Conservation (phyloP, 2,329 filamentous ascomycete genomes). For the Phyllosticta ampelicida region DNA sequence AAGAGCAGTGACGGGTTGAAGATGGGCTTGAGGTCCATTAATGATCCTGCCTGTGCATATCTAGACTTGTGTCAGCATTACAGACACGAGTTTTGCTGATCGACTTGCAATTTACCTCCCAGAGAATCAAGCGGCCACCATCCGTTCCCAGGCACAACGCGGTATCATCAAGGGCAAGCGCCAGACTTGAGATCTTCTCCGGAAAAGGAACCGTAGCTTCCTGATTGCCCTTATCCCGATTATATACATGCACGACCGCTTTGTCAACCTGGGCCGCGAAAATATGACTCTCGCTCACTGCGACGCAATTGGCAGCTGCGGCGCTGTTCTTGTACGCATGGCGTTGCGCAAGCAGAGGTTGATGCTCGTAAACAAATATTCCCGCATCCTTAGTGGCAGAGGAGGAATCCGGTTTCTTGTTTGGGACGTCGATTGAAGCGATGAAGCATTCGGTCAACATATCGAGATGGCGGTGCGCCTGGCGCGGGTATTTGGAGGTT, state of each 20-base stretch:
- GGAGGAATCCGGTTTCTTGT: conserved; percentile 34
- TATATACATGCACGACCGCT: conserved; percentile 88
- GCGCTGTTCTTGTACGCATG: conserved; percentile 86
- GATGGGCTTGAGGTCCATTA: conserved; percentile 64
- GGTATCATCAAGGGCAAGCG: conserved; percentile 54
- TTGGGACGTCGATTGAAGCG: conserved; percentile 35
- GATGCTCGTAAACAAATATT: conserved; percentile 75
- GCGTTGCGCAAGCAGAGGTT: conserved; percentile 65
- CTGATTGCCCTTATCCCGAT: conserved; percentile 68
- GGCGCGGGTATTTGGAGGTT: conserved; percentile 2
- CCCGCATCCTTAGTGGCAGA: conserved; percentile 63
- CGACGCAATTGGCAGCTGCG: conserved; percentile 65
- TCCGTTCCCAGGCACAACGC: conserved; percentile 72
- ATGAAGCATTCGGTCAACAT: conserved; percentile 44
- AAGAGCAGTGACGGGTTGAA: conserved; percentile 70
- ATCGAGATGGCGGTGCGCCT: neutral
- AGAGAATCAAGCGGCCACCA: conserved; percentile 76
- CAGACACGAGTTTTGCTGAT: conserved; percentile 21
- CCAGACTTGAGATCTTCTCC: conserved; percentile 71
- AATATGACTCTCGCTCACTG: conserved; percentile 69
- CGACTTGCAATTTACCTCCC: conserved; percentile 64
- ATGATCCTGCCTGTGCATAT: conserved; percentile 65
- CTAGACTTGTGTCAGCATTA: conserved; percentile 32
- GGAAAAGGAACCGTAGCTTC: conserved; percentile 82
- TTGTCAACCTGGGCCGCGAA: conserved; percentile 90